Conservation (phyloP, 345 rosid genomes). For the Sonneratia caseolaris region DNA sequence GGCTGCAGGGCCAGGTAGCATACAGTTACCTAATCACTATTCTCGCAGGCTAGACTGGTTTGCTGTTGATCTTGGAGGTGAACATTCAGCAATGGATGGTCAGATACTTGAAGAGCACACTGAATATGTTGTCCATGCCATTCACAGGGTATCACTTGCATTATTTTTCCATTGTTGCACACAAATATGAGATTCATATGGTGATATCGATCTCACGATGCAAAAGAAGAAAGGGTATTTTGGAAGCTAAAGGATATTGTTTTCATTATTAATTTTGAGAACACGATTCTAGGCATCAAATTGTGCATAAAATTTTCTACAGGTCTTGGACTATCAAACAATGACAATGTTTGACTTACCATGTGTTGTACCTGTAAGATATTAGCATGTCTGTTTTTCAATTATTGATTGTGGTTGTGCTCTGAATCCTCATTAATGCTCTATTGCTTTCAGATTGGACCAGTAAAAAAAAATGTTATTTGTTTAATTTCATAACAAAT, state of each 20-base stretch:
- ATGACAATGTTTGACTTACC: not conserved
- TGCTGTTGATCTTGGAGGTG: slow-evolving; percentile 99
- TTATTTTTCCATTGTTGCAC: slow-evolving; percentile 16
- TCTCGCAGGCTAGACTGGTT: slow-evolving; percentile 74
- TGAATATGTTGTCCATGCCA: slow-evolving; percentile 96
- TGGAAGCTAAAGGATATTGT: not conserved
- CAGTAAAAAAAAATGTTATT: not conserved
- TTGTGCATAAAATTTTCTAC: not conserved
- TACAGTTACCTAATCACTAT: slow-evolving; percentile 57
- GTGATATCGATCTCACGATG: not conserved
- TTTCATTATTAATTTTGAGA: not conserved
- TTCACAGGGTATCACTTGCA: slow-evolving; percentile 63
- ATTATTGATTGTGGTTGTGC: too few relatives aligned
- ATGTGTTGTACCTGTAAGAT: too few relatives aligned
- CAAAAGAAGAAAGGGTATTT: not conserved
- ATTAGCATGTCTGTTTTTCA: too few relatives aligned
- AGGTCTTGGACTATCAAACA: not conserved
- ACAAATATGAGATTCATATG: slow-evolving; percentile 3
- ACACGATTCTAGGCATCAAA: not conserved
- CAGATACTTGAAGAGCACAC: slow-evolving; percentile 92
- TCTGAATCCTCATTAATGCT: not conserved
- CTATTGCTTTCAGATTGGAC: not conserved
- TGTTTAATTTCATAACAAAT: not conserved
- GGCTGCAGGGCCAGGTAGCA: slow-evolving; percentile 23
- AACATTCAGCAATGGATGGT: slow-evolving; percentile 99